Base-by-base conservation (phyloP, 306 rosid species). In the Vachellia collinsii region DNA sequence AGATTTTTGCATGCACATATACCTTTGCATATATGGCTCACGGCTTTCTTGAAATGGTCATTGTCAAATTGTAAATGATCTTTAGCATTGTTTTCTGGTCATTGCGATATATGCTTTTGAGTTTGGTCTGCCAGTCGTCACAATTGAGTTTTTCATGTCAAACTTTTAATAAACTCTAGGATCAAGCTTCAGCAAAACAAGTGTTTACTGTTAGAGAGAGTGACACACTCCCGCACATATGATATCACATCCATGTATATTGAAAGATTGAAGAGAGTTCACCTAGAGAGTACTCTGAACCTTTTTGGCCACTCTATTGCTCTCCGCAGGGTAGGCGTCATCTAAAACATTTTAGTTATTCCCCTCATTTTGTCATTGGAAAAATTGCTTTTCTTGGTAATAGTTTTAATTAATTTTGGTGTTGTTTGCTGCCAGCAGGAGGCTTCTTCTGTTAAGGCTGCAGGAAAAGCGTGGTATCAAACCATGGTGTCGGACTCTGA, bases 401-500 rank as follows among this genome's bases (percentile, higher is more conserved):
- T 59, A 61, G 73, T 51, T 37, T 41, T 19, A 58, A 61, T 48
- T 13, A 48, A 50, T 65, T 53, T 8, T 23, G 5, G 0, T 61
- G 36, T 37, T 65, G 25, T 41, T 10, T 10, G 11, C 29, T 78
- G 0, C 1, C 87, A 92, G 97, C 97, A 92, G 90, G 94, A 89
- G 19, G 93, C 98, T 37, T 0, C 87, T 67, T 89, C 88, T 0
- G 81, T 91, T 71, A 87, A 82, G 85, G 89, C 97, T n/a, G 97
- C 98, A 1, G 97, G 98, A 25, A 94, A 94, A 43, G 84, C 93
- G 0, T 94, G 97, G 94, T 92, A 87, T 50, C 85, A 89, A 42
- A 92, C 97, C 11, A 94, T 94, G 98, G 90, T 92, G 46, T 92
- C 98, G 0, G 98, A 94, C 53, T 87, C 92, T 4, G 97, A 94